Evolutionary conservation across 495 filamentous ascomycete genomes (phyloP).

Genomic region (Lasiosphaeriaceae sp.): DNA sequence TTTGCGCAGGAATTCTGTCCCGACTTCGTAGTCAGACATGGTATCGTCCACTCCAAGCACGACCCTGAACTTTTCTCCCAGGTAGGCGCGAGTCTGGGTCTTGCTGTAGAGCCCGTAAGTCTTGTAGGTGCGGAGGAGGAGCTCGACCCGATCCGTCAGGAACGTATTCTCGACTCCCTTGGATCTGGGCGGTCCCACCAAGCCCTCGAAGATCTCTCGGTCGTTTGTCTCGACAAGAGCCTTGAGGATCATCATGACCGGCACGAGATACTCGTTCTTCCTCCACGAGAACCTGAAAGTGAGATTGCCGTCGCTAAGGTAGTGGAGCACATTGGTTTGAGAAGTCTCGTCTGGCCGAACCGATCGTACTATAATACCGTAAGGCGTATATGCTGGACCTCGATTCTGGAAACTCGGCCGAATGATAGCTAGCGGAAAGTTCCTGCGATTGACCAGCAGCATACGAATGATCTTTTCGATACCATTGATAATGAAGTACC

Average conservation of each 20-base stretch:
- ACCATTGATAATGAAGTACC: constrained; percentile 93
- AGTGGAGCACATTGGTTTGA: constrained; percentile 95
- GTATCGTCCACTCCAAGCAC: constrained; percentile 77
- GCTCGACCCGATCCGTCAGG: constrained; percentile 88
- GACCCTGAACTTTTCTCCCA: constrained; percentile 84
- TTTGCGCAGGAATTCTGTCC: constrained; percentile 82
- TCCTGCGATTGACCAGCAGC: constrained; percentile 80
- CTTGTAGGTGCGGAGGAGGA: constrained; percentile 90
- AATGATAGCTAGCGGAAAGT: constrained; percentile 91
- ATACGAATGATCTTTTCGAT: constrained; percentile 95
- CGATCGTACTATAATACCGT: constrained; percentile 84
- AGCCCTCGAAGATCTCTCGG: constrained; percentile 86
- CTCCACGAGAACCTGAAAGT: constrained; percentile 97
- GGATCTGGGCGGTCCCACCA: constrained; percentile 69
- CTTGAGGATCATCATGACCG: constrained; percentile 94
- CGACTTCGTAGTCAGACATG: constrained; percentile 79
- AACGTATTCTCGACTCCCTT: constrained; percentile 84
- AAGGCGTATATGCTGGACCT: constrained; percentile 80
- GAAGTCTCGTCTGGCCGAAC: constrained; percentile 95
- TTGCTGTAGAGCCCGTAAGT: constrained; percentile 75
- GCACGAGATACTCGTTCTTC: constrained; percentile 92
- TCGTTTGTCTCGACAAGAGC: constrained; percentile 95
- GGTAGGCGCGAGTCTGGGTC: constrained; percentile 70
- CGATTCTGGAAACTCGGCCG: constrained; percentile 82
- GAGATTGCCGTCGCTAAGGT: constrained; percentile 89